phyloP scores from a whole-genome alignment of 1,284 basidiomycete species.

The Leucoagaricus sp. region DNA sequence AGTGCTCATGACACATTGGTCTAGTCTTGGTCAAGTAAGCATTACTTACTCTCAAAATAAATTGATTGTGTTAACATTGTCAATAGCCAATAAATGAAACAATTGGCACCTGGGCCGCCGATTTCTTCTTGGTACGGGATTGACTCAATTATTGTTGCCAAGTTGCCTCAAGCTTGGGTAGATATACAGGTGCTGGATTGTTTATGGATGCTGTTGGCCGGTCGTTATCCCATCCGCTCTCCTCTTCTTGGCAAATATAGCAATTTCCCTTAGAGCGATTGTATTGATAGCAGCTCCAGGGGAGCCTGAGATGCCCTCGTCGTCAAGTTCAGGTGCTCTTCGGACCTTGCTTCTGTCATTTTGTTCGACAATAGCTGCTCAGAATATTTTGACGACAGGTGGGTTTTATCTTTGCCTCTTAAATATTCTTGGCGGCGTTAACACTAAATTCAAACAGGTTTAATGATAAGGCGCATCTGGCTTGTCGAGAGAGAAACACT shows the following conservation, averaged over 20 bases:
- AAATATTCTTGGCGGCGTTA: too few relatives aligned
- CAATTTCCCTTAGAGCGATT: neutral
- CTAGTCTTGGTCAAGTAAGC: constrained; percentile 2
- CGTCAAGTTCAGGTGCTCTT: neutral
- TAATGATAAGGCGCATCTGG: neutral
- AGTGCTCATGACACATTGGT: constrained; percentile 1
- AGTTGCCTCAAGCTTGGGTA: neutral
- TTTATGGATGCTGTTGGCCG: neutral
- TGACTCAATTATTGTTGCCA: neutral
- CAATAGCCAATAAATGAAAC: too few relatives aligned
- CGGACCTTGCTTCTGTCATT: neutral
- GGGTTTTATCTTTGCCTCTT: too few relatives aligned
- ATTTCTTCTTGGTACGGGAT: constrained; percentile 7
- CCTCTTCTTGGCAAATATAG: too few relatives aligned
- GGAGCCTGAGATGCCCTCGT: neutral
- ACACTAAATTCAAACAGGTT: neutral
- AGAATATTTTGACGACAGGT: neutral
- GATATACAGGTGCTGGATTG: constrained; percentile 6
- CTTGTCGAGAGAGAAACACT: too few relatives aligned
- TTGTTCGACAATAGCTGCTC: too few relatives aligned
- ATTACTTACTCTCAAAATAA: neutral
- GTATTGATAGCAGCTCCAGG: neutral
- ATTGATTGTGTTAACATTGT: neutral
- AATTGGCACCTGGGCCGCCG: neutral
- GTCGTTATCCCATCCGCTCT: neutral